These are phyloP conservation scores for Rosa chinensis DNA, from an alignment of 306 rosid genomes.

Conservation along the genomic window DNA sequence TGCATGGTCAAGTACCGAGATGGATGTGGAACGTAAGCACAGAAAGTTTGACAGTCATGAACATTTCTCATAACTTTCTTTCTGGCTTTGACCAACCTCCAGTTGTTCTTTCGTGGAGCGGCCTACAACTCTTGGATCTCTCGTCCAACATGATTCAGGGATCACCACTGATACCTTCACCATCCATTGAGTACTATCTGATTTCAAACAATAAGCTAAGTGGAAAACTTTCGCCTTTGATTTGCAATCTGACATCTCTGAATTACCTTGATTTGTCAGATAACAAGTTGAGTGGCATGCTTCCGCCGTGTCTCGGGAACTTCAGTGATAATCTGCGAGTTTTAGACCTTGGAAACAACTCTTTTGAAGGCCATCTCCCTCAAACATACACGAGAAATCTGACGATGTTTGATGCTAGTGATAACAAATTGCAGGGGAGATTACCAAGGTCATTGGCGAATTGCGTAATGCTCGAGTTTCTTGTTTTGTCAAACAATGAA, in stretches of 20 bases:
- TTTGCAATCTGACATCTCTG: background rate
- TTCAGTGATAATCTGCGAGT: background rate
- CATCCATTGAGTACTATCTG: background rate
- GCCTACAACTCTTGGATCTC: background rate
- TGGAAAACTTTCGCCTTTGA: background rate
- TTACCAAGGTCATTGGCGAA: background rate
- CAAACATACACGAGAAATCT: background rate
- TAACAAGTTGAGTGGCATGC: background rate
- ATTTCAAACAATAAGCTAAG: background rate
- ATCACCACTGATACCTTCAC: background rate
- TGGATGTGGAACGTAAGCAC: conserved; percentile 9
- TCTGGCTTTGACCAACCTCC: conserved; percentile 3
- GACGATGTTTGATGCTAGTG: background rate
- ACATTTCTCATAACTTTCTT: background rate
- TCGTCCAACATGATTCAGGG: background rate
- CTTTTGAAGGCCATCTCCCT: background rate
- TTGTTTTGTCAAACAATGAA: background rate
- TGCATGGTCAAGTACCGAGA: conserved; percentile 5
- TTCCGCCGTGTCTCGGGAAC: background rate
- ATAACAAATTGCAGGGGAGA: background rate
- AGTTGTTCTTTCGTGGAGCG: background rate
- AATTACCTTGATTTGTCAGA: background rate
- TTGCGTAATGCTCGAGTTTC: background rate
- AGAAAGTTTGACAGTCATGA: background rate
- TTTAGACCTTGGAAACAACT: background rate